Base-by-base conservation (phyloP, 1,284 basidiomycete species). In the Quambalaria eucalypti region DNA sequence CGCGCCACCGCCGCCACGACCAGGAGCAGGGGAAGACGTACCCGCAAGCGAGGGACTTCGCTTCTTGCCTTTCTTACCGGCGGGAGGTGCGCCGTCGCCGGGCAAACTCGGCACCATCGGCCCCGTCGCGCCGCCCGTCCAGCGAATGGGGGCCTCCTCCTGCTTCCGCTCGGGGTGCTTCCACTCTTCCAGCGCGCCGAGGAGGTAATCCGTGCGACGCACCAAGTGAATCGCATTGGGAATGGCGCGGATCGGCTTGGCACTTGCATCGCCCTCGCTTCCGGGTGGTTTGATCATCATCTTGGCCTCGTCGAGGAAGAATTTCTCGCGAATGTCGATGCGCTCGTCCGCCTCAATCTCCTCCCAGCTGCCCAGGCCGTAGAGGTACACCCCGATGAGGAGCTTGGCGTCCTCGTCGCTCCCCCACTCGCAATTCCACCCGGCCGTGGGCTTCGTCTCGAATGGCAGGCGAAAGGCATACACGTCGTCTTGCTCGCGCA, bases 281-380 rank as follows among this genome's bases (percentile, higher is more conserved):
- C 57, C 60, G 25, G 42, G 42, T 79, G 50, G 14, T 26, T 58
- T 54, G 14, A 28, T 49, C 16, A 19, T 38, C 12, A 48, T 52
- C 61, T 70, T 72, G 69, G 86, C 88, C 74, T 96, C 92, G 73
- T 97, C 95, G 44, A 98, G 81, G 83, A 97, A 98, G 79, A 98
- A 93, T 76, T 93, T 95, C 76, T 87, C 90, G 2, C 85, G 82
- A 19, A 99, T 82, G 2, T 85, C 84, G 2, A 99, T 84, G 54
- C 84, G 83, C 2, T 84, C 77, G 76, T 99, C 95, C 73, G 88
- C 88, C 69, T 87, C 84, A 80, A 98, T 97, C 44, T 83, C 81
- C 74, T 98, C 95, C 95, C 95, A 99, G 65, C 87, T 89, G 19
- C 92, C 92, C 74, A 98, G 95, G 25, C 95, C 95, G 68, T 98